Base-by-base conservation (phyloP, 2,329 filamentous ascomycete species). In the Exophiala viscosa region DNA sequence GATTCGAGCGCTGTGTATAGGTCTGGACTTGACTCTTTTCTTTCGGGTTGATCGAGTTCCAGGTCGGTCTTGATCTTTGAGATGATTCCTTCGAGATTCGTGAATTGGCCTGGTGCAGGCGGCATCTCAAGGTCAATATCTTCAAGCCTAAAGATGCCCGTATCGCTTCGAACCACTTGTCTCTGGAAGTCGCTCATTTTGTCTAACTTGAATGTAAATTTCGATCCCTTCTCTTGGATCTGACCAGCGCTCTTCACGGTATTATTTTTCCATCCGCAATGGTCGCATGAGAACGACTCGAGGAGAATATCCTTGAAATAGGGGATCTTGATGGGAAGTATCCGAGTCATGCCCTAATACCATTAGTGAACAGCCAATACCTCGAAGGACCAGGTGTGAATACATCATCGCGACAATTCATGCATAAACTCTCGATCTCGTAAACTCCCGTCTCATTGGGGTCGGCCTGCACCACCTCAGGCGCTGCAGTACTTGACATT, bases 231-330 rank as follows among this genome's bases (percentile, higher is more conserved):
- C 64, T 90, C 86, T 73, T 97, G 93, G 57, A 97, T 92, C 63
- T 90, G 83, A 57, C 90, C 90, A 23, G 93, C 93, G 7, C 91
- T 85, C 69, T 96, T 92, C 63, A 99, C 87, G 65, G 96, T 92
- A 70, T 91, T 91, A 76, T 97, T 96, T 61, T 87, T 84, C 73
- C 92, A 86, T 67, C 84, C 77, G 75, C 93, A 99, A 72, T 96
- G 83, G 5, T 89, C 84, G 77, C 93, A 99, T 61, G 83, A 82
- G 72, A 99, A 99, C 58, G 92, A 97, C 85, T 96, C 96, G 70
- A 99, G 83, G 65, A 99, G 90, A 59, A 99, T 85, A 71, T 99
- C 92, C 74, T 90, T 90, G 78, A 99, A 99, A 79, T 90, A 97
- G 13, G 93, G 93, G 50, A 99, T 96, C 60, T 84, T 84, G 13